phyloP scores from a whole-genome alignment of 176 grass and related monocot species.

The Bolboschoenus planiculmis region DNA sequence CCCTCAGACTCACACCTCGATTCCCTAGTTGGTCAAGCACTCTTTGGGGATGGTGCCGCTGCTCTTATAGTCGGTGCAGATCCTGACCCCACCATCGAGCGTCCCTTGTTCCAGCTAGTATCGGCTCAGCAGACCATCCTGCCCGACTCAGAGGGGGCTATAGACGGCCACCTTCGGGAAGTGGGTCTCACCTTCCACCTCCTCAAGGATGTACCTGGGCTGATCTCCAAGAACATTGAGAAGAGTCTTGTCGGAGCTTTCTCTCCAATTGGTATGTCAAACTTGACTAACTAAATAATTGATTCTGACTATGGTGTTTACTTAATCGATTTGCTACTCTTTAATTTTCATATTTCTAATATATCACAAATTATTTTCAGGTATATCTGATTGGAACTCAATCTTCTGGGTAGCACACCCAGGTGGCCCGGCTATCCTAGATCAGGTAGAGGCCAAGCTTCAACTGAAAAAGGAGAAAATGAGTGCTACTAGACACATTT shows the following conservation, averaged over 20 bases:
- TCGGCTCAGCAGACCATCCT: background rate
- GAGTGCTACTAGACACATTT: background rate
- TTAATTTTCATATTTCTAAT: background rate
- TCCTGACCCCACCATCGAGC: slow-evolving; percentile 3
- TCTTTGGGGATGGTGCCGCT: slow-evolving; percentile 9
- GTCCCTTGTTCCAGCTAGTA: background rate
- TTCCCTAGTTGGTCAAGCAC: slow-evolving; percentile 7
- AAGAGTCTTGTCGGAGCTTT: slow-evolving; percentile 5
- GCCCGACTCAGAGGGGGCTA: slow-evolving; percentile 11
- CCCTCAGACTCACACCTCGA: slow-evolving; percentile 11
- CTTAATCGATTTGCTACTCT: background rate
- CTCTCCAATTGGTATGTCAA: background rate
- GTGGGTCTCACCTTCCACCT: slow-evolving; percentile 19
- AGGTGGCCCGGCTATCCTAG: background rate
- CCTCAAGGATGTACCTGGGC: slow-evolving; percentile 5
- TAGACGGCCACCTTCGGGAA: slow-evolving; percentile 1
- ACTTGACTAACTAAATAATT: background rate
- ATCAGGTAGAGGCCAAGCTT: slow-evolving; percentile 7
- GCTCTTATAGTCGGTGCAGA: slow-evolving; percentile 9
- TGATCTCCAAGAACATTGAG: slow-evolving; percentile 5
- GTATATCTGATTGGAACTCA: slow-evolving; percentile 8
- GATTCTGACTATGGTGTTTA: background rate
- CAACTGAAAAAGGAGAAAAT: slow-evolving; percentile 10
- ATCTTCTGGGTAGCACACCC: slow-evolving; percentile 15
- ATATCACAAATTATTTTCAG: background rate